These are phyloP conservation scores for Linnemannia schmuckeri DNA, from an alignment of 192 early-diverging fungal genomes.

Conservation along the genomic window DNA sequence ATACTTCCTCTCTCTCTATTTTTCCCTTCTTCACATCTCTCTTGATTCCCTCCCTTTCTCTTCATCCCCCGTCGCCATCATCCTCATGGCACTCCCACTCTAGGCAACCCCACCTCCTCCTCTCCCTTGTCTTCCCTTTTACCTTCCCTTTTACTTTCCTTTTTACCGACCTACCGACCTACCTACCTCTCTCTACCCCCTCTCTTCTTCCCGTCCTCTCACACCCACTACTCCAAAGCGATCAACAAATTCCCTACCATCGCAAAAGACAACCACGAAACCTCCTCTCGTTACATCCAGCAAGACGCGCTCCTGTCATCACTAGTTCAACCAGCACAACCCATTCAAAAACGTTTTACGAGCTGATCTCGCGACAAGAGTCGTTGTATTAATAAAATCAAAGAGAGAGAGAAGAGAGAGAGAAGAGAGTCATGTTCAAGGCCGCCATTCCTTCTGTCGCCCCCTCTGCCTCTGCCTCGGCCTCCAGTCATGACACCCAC, in stretches of 20 bases:
- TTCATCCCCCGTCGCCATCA: neutral
- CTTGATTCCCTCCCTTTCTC: neutral
- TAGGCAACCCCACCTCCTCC: neutral
- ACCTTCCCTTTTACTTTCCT: neutral
- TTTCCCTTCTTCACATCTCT: neutral
- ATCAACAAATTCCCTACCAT: neutral
- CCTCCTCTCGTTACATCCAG: neutral
- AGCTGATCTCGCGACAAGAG: neutral
- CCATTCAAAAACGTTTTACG: neutral
- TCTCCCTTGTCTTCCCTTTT: neutral
- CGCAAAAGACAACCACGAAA: neutral
- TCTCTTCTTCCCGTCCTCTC: neutral
- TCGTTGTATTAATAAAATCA: neutral
- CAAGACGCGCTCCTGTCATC: neutral
- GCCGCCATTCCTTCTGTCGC: constrained; percentile 32
- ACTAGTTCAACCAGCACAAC: constrained; percentile 2
- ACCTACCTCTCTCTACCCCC: neutral
- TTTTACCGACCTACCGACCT: neutral
- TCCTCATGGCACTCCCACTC: neutral
- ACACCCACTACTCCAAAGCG: neutral
- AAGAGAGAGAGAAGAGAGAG: neutral
- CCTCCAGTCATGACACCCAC: constrained; percentile 51
- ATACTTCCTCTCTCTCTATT: neutral
- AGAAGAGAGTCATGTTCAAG: constrained; percentile 37
- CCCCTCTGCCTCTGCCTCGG: constrained; percentile 37